phyloP scores from a whole-genome alignment of 495 filamentous ascomycete species.

The Talaromyces liani region DNA sequence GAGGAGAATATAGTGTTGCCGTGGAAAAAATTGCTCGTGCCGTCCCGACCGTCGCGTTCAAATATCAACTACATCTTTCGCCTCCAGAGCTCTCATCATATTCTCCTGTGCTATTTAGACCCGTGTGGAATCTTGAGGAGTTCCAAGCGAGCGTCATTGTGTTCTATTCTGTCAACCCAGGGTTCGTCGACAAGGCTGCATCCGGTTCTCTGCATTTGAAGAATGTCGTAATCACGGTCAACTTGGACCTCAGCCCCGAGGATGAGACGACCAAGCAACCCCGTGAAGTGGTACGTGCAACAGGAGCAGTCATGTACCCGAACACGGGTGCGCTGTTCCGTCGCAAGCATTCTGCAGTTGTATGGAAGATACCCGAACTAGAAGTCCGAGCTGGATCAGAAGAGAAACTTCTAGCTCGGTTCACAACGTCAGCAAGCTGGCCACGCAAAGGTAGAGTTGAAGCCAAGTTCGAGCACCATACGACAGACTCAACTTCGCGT shows the following conservation, averaged over 20 bases:
- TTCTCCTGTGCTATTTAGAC: conserved; percentile 69
- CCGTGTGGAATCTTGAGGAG: conserved; percentile 76
- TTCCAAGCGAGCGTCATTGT: conserved; percentile 77
- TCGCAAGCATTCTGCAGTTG: conserved; percentile 78
- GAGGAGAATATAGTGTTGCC: conserved; percentile 77
- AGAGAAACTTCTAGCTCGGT: conserved; percentile 72
- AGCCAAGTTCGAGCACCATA: conserved; percentile 69
- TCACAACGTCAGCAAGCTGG: conserved; percentile 66
- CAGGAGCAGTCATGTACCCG: conserved; percentile 38
- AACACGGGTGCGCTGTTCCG: conserved; percentile 58
- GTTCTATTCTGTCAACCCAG: conserved; percentile 78
- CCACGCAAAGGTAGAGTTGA: conserved; percentile 72
- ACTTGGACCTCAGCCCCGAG: conserved; percentile 52
- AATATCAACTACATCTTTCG: conserved; percentile 85
- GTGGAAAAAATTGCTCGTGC: conserved; percentile 63
- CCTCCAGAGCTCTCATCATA: conserved; percentile 52
- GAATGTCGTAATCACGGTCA: conserved; percentile 76
- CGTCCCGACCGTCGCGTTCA: conserved; percentile 70
- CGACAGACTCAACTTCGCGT: conserved; percentile 46
- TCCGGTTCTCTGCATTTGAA: conserved; percentile 53
- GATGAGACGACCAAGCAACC: conserved; percentile 36
- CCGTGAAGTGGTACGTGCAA: conserved; percentile 35
- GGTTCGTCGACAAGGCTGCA: conserved; percentile 39
- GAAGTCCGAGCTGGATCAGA: conserved; percentile 42
- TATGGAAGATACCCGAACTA: conserved; percentile 84